Evolutionary conservation across 169 alveolate genomes (phyloP).

Genomic region (Plasmodium coatneyi): DNA sequence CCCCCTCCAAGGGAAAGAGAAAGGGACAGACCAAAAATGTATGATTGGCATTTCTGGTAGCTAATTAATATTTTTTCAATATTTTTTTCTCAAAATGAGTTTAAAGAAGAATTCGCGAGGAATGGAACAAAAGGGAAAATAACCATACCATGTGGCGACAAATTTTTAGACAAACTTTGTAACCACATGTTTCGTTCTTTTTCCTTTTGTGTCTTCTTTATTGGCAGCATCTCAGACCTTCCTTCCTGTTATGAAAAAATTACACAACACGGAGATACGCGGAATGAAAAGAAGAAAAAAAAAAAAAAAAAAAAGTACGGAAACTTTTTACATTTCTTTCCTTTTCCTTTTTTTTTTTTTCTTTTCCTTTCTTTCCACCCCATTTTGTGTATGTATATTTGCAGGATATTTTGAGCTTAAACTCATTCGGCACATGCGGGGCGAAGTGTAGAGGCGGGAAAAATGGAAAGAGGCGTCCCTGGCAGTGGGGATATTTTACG

Average conservation of each 20-base stretch:
- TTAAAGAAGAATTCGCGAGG: slow-evolving; percentile 42
- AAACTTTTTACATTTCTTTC: not conserved
- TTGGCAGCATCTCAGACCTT: slow-evolving; percentile 77
- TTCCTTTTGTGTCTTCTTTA: slow-evolving; percentile 34
- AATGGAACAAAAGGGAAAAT: slow-evolving; percentile 1
- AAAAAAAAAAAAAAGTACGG: not conserved
- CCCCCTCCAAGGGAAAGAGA: not conserved
- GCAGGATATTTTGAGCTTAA: slow-evolving; percentile 78
- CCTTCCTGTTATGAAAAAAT: slow-evolving; percentile 75
- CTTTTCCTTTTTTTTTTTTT: not conserved
- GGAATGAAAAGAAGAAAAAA: slow-evolving; percentile 9
- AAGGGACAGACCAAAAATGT: not conserved
- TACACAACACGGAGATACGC: slow-evolving; percentile 24
- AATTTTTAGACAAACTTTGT: not conserved
- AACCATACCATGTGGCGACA: not conserved
- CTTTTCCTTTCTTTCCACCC: not conserved
- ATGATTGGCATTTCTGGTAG: slow-evolving; percentile 74
- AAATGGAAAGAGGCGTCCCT: not conserved
- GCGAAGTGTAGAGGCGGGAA: not conserved
- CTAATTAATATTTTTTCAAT: slow-evolving; percentile 74
- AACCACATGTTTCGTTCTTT: not conserved
- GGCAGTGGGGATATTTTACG: not conserved
- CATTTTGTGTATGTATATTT: slow-evolving; percentile 73
- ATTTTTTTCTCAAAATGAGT: slow-evolving; percentile 65
- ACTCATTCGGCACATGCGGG: slow-evolving; percentile 47